Conservation (phyloP, 2,329 filamentous ascomycete species). For the Aspergillus sp. region DNA sequence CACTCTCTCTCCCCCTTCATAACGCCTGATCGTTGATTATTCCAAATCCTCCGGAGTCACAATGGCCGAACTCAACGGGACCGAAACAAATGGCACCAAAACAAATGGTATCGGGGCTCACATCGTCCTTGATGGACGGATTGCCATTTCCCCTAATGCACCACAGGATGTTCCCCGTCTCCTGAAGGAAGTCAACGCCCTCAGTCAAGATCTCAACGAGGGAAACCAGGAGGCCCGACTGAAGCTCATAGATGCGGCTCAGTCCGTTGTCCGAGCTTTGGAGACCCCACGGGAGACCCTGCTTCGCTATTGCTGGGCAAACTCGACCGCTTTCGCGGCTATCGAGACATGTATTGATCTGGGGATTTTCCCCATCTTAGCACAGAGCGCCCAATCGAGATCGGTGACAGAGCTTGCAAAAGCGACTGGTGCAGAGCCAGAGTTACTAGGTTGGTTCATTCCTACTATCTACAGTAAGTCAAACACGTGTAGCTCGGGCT, state of each 20-base stretch:
- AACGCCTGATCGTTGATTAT: background rate
- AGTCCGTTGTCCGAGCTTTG: conserved; percentile 25
- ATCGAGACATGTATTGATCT: conserved; percentile 24
- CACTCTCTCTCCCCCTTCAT: background rate
- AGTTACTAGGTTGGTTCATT: conserved; percentile 18
- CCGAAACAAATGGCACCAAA: background rate
- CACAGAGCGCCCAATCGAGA: conserved; percentile 23
- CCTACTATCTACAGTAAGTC: background rate
- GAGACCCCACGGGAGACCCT: conserved; percentile 32
- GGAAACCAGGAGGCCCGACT: conserved; percentile 17
- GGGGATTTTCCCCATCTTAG: conserved; percentile 22
- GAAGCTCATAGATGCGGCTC: conserved; percentile 25
- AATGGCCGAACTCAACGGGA: conserved; percentile 1
- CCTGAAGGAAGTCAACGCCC: conserved; percentile 15
- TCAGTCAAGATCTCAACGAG: conserved; percentile 14
- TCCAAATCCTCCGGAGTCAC: background rate
- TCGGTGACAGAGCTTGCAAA: conserved; percentile 19
- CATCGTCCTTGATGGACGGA: background rate
- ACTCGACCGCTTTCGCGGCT: conserved; percentile 13
- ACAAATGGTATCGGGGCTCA: background rate
- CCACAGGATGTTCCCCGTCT: conserved; percentile 18
- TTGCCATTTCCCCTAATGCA: conserved; percentile 12
- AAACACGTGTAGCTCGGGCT: background rate
- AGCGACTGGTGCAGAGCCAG: conserved; percentile 17
- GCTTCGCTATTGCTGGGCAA: conserved; percentile 26